phyloP scores from a whole-genome alignment of 2,329 filamentous ascomycete species.

The Purpureocillium lavendulum region DNA sequence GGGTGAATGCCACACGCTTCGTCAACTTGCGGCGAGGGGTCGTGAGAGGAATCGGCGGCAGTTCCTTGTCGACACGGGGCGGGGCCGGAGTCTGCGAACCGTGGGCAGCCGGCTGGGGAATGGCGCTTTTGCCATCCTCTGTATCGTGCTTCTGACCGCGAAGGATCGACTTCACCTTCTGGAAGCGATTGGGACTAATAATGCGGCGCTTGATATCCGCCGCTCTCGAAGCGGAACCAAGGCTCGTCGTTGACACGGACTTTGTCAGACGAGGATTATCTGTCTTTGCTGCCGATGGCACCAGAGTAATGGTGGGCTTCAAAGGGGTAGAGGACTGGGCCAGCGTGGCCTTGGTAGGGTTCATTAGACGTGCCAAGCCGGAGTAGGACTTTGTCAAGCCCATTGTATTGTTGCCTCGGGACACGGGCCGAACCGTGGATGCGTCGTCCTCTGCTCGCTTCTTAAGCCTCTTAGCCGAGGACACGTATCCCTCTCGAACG shows the following conservation, averaged over 20 bases:
- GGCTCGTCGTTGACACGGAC: slow-evolving; percentile 26
- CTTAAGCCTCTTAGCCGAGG: slow-evolving; percentile 62
- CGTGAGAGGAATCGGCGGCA: slow-evolving; percentile 45
- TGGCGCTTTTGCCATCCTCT: slow-evolving; percentile 34
- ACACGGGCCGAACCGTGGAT: slow-evolving; percentile 54
- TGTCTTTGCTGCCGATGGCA: slow-evolving; percentile 40
- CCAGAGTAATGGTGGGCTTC: slow-evolving; percentile 21
- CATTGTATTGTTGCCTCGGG: slow-evolving; percentile 29
- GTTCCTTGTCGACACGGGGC: slow-evolving; percentile 37
- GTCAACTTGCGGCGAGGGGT: slow-evolving; percentile 58
- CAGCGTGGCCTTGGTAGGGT: slow-evolving; percentile 70
- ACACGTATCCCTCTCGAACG: slow-evolving; percentile 3
- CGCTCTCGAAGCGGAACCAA: slow-evolving; percentile 22
- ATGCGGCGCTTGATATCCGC: slow-evolving; percentile 24
- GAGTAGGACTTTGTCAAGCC: slow-evolving; percentile 34
- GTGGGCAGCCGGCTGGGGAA: slow-evolving; percentile 33
- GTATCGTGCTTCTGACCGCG: slow-evolving; percentile 27
- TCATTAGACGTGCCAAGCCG: slow-evolving; percentile 53
- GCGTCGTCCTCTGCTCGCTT: slow-evolving; percentile 60
- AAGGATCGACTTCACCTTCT: slow-evolving; percentile 51
- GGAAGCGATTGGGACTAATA: slow-evolving; percentile 43
- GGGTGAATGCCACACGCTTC: slow-evolving; percentile 77
- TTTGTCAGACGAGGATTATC: slow-evolving; percentile 33
- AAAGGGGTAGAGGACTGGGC: slow-evolving; percentile 34
- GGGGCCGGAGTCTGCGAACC: slow-evolving; percentile 39